A percentile compares a stretch with the other conserved stretches of the same genome.
Conservation (phyloP, 2,329 filamentous ascomycete genomes). For the Sporothrix phasma region DNA sequence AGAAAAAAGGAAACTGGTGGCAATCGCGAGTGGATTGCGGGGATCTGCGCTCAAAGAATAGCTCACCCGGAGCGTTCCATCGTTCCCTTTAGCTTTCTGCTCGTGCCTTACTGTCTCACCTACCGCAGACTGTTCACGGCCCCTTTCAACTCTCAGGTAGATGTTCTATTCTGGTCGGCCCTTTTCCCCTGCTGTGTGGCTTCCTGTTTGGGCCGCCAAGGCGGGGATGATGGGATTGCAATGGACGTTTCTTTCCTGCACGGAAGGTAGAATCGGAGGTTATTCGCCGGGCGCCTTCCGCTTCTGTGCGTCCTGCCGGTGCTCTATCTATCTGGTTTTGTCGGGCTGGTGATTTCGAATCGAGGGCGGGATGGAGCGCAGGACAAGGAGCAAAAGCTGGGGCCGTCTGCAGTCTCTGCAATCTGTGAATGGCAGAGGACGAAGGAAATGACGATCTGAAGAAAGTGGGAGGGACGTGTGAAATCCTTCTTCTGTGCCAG, state of each 20-base stretch:
- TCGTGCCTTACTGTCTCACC: neutral
- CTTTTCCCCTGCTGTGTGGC: neutral
- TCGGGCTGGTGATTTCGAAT: neutral
- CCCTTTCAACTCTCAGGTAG: no score
- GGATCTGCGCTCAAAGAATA: neutral
- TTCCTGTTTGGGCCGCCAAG: neutral
- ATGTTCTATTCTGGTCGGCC: neutral
- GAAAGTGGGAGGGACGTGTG: neutral
- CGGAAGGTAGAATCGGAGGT: neutral
- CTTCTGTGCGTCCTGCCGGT: neutral
- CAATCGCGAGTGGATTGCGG: slow-evolving; percentile 6
- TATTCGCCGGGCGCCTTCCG: neutral
- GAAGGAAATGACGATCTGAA: neutral
- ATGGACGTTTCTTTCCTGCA: neutral
- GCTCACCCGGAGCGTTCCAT: neutral
- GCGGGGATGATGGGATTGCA: neutral
- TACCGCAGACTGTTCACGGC: no score
- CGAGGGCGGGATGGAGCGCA: neutral
- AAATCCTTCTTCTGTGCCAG: neutral
- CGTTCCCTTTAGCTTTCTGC: neutral
- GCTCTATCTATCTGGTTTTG: neutral
- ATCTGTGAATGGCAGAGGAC: neutral
- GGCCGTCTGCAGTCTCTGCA: no score
- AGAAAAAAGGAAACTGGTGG: neutral
- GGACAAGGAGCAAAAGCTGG: neutral